Evolutionary conservation across 2,329 filamentous ascomycete species (phyloP).

Genomic region (Trichophyton verrucosum): DNA sequence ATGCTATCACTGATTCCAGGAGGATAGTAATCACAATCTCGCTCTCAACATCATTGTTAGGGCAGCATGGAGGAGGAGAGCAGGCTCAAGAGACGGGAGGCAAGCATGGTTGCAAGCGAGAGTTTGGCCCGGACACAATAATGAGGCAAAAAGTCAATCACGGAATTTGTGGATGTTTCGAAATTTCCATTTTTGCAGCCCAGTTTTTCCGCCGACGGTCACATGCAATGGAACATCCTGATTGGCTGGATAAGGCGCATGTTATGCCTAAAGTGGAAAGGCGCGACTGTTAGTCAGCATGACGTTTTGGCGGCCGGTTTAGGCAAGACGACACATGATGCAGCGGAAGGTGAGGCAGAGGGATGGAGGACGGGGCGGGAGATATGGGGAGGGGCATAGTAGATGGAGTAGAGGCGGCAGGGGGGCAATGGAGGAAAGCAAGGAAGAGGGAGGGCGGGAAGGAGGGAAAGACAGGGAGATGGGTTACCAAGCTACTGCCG

Average conservation of each 20-base stretch:
- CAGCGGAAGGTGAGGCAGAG: background rate
- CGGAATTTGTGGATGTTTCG: slow-evolving; percentile 3
- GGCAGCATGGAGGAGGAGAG: slow-evolving; percentile 5
- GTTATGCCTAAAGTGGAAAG: background rate
- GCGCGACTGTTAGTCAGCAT: background rate
- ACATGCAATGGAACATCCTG: background rate
- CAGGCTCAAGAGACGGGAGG: slow-evolving; percentile 2
- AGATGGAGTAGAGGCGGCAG: background rate
- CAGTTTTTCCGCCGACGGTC: background rate
- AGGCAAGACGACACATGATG: background rate
- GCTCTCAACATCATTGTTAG: slow-evolving; percentile 2
- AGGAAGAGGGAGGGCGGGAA: background rate
- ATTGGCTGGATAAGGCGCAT: background rate
- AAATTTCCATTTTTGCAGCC: background rate
- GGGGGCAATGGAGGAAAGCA: background rate
- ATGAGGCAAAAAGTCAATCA: slow-evolving; percentile 4
- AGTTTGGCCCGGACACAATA: background rate
- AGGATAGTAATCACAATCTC: slow-evolving; percentile 11
- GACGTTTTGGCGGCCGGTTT: background rate
- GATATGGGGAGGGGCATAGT: background rate
- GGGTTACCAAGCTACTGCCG: background rate
- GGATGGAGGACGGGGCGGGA: too few relatives aligned
- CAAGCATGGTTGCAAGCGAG: slow-evolving; percentile 3
- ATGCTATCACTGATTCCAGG: slow-evolving; percentile 16
- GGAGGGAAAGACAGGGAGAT: background rate